Base-by-base conservation (phyloP, 176 grass and related monocot genomes). In the Musa troglodytarum region DNA sequence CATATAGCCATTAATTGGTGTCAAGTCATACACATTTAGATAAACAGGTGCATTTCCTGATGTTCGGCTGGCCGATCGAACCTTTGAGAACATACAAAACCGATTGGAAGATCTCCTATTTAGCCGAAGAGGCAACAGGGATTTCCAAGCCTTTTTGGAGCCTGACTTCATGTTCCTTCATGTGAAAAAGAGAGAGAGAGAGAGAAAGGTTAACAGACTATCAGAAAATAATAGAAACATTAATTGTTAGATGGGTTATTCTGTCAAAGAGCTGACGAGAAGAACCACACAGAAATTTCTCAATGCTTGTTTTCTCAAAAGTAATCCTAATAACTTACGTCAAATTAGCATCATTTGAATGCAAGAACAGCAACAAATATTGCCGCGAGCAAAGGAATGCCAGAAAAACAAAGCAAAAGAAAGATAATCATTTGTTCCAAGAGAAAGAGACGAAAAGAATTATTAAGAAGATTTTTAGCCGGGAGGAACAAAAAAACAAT, bases 11-110 rank as follows among this genome's bases (percentile, higher is more conserved):
- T 99, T 99, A 81, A 99, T 87, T 68, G 95, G 84, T 17, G 95
- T 99, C 86, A 99, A 84, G 85, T 99, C 95, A 69, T 99, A 99
- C 54, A 99, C 95, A 28, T 99, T 99, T 52, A 99, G 90, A 87
- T 94, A 99, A 87, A 99, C 95, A 3, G 91, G 88, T 57, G 82
- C 84, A 83, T 89, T 75, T 80, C 82, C 86, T 73, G 82, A 68
- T 0, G 86, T 92, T 83, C 92, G 88, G 83, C 83, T 76, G 59
- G 88, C 74, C 8, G 87, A 77, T 61, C 81, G 88, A 76, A 88
- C 88, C 76, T 99, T 94, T 57, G 88, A 88, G 81, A 99, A 99
- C 85, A 94, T 78, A 85, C 84, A 92, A 73, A 93, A 92, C 22
- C 83, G 81, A 69, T 78, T 71, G 9, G 86, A 72, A 49, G 88